Evolutionary conservation across 73 alveolate species (phyloP), one percentile per base, ranked within the genome.

Genomic region (Paramecium tetraurelia): DNA sequence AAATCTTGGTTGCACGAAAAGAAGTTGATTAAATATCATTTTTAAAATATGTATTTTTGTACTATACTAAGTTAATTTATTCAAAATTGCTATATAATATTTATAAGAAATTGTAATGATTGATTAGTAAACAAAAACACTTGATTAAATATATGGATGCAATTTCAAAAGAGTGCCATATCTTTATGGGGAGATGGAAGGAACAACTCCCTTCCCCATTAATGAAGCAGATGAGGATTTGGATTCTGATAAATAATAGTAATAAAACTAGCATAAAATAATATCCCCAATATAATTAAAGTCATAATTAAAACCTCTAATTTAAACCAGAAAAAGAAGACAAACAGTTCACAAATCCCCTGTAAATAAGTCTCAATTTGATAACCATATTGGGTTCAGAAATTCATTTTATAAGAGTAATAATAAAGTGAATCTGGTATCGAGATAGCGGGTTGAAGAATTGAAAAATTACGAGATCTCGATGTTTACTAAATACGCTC

Each of bases 181-280:
- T 16, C 10, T 38, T 2, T 31, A 35, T 35, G 59, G 20, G 6
- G 86, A 72, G 7, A 72, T 72, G 86, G 86, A 72, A 18, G 86
- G 86, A 3, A 72, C 86, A 21, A 72, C 14, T 35, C 86, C 86
- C 35, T 36, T 72, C 7, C 59, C 27, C 7, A 72, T 72, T 9
- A 72, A 72, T 72, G 86, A 72, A 72, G 46, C 59, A 33, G 86
- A 72, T 40, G 86, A 72, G 21, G 86, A 72, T 38, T 72, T 63
- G 12, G 84, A 63, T 63, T 63, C 84, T 31, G 84, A 63, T 63
- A 27, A 63, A 33, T 63, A 63, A 33, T 33, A 63, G 14, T 33
- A 63, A 33, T 27, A 63, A 33, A 31, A 63, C 50, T 31, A 63
- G 14, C 48, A 63, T 27, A 27, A 63, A 63, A 31, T 63, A 33